phyloP scores from a whole-genome alignment of 768 basidiomycete species.

The Rhodotorula toruloides region DNA sequence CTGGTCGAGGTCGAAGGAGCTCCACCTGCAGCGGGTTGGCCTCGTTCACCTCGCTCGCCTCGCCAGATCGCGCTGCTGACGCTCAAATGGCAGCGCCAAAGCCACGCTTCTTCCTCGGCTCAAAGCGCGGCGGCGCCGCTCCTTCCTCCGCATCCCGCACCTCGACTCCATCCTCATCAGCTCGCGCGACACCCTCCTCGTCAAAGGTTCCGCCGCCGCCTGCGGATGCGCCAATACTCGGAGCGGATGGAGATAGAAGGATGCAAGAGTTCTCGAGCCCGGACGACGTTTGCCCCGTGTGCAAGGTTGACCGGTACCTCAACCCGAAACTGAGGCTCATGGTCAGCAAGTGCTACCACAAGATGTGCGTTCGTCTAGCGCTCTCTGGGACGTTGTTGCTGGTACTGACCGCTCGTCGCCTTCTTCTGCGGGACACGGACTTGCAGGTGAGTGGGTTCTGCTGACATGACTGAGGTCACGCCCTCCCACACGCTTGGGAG shows the following conservation, averaged over 20 bases:
- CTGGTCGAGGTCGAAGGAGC: not conserved
- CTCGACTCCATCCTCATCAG: not conserved
- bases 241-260: slow-evolving; percentile 13
- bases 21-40: not conserved
- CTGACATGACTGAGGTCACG: no score
- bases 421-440: no score
- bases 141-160: not conserved
- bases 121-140: not conserved
- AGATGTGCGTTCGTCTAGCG: slow-evolving; percentile 60
- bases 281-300: slow-evolving; percentile 92
- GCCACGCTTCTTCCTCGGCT: slow-evolving; percentile 35
- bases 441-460: no score
- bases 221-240: not conserved
- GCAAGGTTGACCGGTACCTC: slow-evolving; percentile 91
- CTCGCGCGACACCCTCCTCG: not conserved
- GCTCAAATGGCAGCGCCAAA: slow-evolving; percentile 15
- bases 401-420: not conserved
- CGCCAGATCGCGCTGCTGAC: no score
- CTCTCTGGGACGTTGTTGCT: not conserved
- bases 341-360: slow-evolving; percentile 93
- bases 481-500: no score
- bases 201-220: slow-evolving; percentile 24
- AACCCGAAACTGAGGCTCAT: slow-evolving; percentile 89
- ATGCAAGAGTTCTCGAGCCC: slow-evolving; percentile 20
- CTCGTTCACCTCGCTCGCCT: no score